A percentile compares a stretch with the other conserved stretches of the same genome.
Conservation (phyloP, 352 stramenopile species). For the Aphanomyces stellatus region DNA sequence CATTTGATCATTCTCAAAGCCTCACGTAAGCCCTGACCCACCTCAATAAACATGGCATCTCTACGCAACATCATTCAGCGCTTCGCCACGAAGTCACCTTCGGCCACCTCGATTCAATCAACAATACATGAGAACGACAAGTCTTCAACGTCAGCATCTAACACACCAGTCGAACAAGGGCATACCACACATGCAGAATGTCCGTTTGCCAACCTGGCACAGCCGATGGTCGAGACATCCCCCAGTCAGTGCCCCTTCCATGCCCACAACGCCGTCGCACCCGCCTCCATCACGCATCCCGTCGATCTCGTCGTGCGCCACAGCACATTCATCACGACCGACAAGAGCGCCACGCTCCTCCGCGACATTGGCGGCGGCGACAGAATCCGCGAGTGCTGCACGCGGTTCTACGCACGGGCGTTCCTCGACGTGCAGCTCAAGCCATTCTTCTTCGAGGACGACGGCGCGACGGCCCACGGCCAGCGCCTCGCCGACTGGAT, state of each 20-base stretch:
- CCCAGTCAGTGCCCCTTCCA: not conserved
- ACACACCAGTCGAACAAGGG: not conserved
- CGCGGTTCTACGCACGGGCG: slow-evolving; percentile 8
- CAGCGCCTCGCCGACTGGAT: slow-evolving; percentile 18
- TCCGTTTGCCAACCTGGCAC: not conserved
- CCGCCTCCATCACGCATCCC: not conserved
- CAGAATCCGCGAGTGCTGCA: slow-evolving; percentile 14
- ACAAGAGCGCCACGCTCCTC: not conserved
- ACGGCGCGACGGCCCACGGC: slow-evolving; percentile 9
- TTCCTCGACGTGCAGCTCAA: slow-evolving; percentile 16
- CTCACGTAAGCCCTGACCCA: no score
- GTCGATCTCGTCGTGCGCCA: not conserved
- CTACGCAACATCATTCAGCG: not conserved
- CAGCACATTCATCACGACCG: not conserved
- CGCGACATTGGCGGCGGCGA: slow-evolving; percentile 4
- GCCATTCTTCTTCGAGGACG: slow-evolving; percentile 17
- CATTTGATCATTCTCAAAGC: not conserved
- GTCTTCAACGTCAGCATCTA: not conserved
- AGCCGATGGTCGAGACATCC: not conserved
- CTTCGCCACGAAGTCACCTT: not conserved
- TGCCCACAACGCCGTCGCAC: not conserved
- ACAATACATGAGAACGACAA: not conserved
- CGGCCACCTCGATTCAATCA: not conserved
- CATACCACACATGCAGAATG: not conserved
- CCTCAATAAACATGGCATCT: no score